Base-by-base conservation (phyloP, 1,139 yeast species). In the Debaryomyces subglobosus region DNA sequence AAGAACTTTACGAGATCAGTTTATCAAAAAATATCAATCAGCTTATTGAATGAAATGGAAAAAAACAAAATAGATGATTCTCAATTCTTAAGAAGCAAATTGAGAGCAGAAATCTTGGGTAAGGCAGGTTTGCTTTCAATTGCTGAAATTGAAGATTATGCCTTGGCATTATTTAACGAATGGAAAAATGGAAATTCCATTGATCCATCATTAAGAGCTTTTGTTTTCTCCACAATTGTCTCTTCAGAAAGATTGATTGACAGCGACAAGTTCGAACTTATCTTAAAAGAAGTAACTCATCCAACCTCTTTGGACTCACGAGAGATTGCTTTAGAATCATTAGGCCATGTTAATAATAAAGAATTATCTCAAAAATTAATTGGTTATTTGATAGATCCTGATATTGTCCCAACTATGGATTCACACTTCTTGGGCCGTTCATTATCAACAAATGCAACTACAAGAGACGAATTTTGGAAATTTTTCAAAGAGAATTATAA, bases 261-360 rank as follows among this genome's bases (percentile, higher is more conserved):
- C 10, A 70, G 69, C 21, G 73, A 63, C 6, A 78, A 78, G 33
- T 83, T 79, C 55, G 75, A 78, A 2, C 58, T 67, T 2, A 74
- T 86, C 23, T 63, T 78, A 49, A 61, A 69, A 15, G 84, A 85
- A 59, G 79, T 83, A 35, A 63, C 69, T 7, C 59, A 68, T n/a
- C 89, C 94, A 6, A 65, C 78, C 2, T 71, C 89, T 2, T 77
- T 86, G 49, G 92, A 86, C 63, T 79, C 88, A 5, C 72, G 85
- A 50, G 96, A 87, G 64, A 72, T 81, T 45, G 86, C 89, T 0
- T 69, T 87, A 33, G 63, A 65, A 16, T 82, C 92, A 0, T 67
- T 87, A 46, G 94, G 94, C 4, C 65, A 75, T 7, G 77, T 81
- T n/a, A 64, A 68, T n/a, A 69, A 73, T 44, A 58, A 64, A 5